Conservation (phyloP, 345 rosid genomes). For the Clarkia xantiana region DNA sequence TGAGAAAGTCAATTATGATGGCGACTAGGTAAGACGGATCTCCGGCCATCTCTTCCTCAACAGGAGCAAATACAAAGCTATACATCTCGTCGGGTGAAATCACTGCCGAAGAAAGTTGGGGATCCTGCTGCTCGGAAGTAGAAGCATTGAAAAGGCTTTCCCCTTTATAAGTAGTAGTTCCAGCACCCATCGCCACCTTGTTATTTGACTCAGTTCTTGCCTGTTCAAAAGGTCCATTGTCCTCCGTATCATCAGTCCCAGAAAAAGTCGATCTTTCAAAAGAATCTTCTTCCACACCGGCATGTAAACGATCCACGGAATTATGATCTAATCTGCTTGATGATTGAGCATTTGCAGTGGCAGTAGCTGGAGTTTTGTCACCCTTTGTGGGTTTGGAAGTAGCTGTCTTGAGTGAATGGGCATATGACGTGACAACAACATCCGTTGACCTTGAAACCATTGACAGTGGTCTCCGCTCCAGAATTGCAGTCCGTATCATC, state of each 20-base stretch:
- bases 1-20: conserved; percentile 72
- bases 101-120: conserved; percentile 60
- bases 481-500: conserved; percentile 50
- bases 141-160: conserved; percentile 35
- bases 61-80: conserved; percentile 65
- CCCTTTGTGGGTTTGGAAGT: conserved; percentile 43
- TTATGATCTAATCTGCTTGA: conserved; percentile 26
- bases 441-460: conserved; percentile 69
- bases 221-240: conserved; percentile 18
- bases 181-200: conserved; percentile 22
- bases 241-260: conserved; percentile 38
- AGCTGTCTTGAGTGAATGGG: conserved; percentile 56
- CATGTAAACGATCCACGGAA: conserved; percentile 21
- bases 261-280: conserved; percentile 23
- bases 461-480: conserved; percentile 78
- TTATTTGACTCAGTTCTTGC: conserved; percentile 21
- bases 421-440: conserved; percentile 60
- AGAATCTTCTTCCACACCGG: conserved; percentile 19
- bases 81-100: conserved; percentile 94
- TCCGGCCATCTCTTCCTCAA: conserved; percentile 75
- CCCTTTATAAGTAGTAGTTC: conserved; percentile 19
- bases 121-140: conserved; percentile 44
- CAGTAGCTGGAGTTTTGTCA: conserved; percentile 29
- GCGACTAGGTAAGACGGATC: conserved; percentile 79
- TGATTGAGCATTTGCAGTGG: conserved; percentile 20